Conservation (phyloP, 257 asterid genomes). For the Fraxinus excelsior region DNA sequence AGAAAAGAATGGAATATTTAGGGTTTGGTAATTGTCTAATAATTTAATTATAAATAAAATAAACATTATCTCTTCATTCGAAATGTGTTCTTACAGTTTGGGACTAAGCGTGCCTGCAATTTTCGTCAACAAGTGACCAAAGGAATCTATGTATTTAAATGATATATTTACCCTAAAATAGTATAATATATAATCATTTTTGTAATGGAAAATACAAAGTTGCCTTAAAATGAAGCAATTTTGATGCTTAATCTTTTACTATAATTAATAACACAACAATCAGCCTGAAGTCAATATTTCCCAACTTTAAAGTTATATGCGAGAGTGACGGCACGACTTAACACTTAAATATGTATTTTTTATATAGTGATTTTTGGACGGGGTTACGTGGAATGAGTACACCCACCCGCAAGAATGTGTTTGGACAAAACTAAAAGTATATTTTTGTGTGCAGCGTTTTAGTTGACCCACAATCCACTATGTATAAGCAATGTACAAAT, state of each 20-base stretch:
- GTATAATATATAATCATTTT: too few species aligned
- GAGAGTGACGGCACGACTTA: too few species aligned
- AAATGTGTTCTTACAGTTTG: not conserved
- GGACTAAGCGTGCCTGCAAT: not conserved
- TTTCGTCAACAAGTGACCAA: not conserved
- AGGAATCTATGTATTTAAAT: not conserved
- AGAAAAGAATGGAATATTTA: conserved; percentile 26
- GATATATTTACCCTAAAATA: not conserved
- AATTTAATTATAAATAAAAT: too few species aligned
- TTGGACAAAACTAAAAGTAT: too few species aligned
- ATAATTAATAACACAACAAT: too few species aligned
- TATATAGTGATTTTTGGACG: too few species aligned
- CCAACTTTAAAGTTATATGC: too few species aligned
- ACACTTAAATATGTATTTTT: too few species aligned
- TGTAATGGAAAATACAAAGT: too few species aligned
- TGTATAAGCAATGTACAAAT: not conserved
- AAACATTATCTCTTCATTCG: not conserved
- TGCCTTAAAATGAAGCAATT: not conserved
- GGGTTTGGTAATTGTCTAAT: conserved; percentile 14
- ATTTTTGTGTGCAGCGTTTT: not conserved
- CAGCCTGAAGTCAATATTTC: too few species aligned
- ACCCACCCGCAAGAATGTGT: too few species aligned
- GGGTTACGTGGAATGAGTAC: too few species aligned
- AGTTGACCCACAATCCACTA: not conserved
- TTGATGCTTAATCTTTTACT: not conserved